A percentile compares a stretch with the other conserved stretches of the same genome.
These are phyloP conservation scores for Chrysopogon serrulatus DNA, from an alignment of 176 grass and related monocot genomes.

Conservation along the genomic window DNA sequence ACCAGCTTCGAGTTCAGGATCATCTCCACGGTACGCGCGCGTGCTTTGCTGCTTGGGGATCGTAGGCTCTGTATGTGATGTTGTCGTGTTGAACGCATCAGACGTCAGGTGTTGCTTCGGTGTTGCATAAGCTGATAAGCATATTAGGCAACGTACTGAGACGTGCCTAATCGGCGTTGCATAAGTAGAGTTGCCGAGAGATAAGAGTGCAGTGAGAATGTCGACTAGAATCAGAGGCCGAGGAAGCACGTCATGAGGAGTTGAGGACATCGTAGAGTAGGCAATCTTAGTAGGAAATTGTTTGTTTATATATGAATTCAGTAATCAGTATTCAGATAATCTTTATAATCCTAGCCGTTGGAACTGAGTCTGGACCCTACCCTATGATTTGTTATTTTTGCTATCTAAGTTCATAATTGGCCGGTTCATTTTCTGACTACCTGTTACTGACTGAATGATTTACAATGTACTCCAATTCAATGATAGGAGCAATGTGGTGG, in stretches of 20 bases:
- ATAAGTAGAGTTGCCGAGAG: neutral
- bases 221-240: neutral
- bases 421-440: neutral
- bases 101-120: neutral
- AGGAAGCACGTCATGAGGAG: neutral
- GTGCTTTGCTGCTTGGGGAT: neutral
- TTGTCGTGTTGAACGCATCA: neutral
- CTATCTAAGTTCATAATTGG: neutral
- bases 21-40: conserved; percentile 45
- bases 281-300: neutral
- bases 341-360: neutral
- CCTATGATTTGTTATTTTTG: neutral
- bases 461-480: neutral
- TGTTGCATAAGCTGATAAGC: neutral
- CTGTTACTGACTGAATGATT: neutral
- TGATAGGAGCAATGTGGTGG: conserved; percentile 52
- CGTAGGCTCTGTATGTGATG: neutral
- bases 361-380: neutral
- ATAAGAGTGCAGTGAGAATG: neutral
- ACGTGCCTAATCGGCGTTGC: neutral
- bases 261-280: neutral
- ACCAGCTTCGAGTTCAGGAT: conserved; percentile 61
- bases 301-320: neutral
- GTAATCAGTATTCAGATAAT: neutral
- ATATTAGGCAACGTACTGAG: neutral